Percentiles rank a stretch among this genome's conserved stretches.
Conservation (phyloP, 768 basidiomycete genomes). For the Leccinum truebloodii region DNA sequence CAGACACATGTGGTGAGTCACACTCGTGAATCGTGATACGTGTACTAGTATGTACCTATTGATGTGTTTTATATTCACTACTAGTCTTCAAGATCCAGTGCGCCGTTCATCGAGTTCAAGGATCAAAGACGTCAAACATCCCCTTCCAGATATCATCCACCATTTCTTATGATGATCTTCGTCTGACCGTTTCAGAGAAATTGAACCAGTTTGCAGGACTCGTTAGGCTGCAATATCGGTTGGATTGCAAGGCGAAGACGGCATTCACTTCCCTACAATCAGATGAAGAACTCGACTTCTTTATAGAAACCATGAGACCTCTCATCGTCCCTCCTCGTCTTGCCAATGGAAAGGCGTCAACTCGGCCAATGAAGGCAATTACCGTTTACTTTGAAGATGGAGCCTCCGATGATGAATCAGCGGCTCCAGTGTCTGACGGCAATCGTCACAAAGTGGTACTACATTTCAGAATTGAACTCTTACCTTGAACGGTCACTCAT, state of each 20-base stretch:
- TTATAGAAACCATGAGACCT: background rate
- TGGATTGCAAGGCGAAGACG: conserved; percentile 7
- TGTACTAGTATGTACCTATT: too few relatives aligned
- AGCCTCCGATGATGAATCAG: too few relatives aligned
- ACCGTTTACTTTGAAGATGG: background rate
- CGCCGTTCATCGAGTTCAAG: too few relatives aligned
- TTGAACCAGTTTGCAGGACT: background rate
- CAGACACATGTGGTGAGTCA: too few relatives aligned
- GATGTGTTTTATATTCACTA: too few relatives aligned
- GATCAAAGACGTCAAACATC: background rate
- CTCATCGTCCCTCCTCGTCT: background rate
- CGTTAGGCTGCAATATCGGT: background rate
- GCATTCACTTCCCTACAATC: background rate
- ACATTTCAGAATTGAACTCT: too few relatives aligned
- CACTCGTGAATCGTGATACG: too few relatives aligned
- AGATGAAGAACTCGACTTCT: background rate
- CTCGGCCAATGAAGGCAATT: background rate
- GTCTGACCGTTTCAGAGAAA: conserved; percentile 1
- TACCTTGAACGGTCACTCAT: too few relatives aligned
- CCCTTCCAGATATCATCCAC: conserved; percentile 7
- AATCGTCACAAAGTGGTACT: too few relatives aligned
- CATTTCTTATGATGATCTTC: conserved; percentile 1
- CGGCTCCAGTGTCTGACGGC: too few relatives aligned
- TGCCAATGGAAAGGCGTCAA: background rate
- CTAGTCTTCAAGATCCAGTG: too few relatives aligned